These are phyloP conservation scores for Mitosporidium daphniae DNA, from an alignment of 371 early-diverging fungal genomes.

Conservation along the genomic window DNA sequence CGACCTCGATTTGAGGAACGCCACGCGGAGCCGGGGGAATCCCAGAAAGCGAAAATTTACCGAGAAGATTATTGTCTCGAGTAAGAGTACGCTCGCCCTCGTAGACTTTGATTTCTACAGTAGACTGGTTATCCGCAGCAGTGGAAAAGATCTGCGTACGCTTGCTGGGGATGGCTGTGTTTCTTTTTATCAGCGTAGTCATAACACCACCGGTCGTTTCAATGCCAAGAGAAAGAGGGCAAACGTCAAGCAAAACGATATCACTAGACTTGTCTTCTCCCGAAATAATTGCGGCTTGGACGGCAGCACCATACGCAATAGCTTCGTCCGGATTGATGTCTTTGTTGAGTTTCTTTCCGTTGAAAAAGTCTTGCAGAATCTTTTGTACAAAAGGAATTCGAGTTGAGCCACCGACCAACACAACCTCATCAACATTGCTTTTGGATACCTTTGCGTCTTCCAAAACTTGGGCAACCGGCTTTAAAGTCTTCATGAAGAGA, in stretches of 20 bases:
- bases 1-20: constrained; percentile 19
- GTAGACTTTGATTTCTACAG: constrained; percentile 55
- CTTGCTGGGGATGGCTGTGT: constrained; percentile 55
- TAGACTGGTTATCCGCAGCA: constrained; percentile 59
- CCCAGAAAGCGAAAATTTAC: constrained; percentile 50
- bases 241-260: constrained; percentile 44
- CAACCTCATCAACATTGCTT: constrained; percentile 5
- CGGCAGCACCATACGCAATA: constrained; percentile 82
- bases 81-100: constrained; percentile 64
- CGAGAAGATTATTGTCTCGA: constrained; percentile 64
- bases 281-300: constrained; percentile 49
- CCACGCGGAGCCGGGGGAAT: constrained; percentile 29
- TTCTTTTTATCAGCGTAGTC: constrained; percentile 29
- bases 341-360: constrained; percentile 4
- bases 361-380: constrained; percentile 7
- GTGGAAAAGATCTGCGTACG: constrained; percentile 67
- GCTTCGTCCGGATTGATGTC: constrained; percentile 16
- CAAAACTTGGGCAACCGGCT: constrained; percentile 3
- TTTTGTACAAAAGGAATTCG: constrained; percentile 8
- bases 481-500: constrained; percentile 15
- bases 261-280: constrained; percentile 21
- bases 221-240: constrained; percentile 55
- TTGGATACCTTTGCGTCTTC: too few species aligned
- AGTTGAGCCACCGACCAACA: constrained; percentile 4
- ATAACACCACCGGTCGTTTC: constrained; percentile 58